Conservation (phyloP, 2,329 filamentous ascomycete species). For the Cladosporium sp. region DNA sequence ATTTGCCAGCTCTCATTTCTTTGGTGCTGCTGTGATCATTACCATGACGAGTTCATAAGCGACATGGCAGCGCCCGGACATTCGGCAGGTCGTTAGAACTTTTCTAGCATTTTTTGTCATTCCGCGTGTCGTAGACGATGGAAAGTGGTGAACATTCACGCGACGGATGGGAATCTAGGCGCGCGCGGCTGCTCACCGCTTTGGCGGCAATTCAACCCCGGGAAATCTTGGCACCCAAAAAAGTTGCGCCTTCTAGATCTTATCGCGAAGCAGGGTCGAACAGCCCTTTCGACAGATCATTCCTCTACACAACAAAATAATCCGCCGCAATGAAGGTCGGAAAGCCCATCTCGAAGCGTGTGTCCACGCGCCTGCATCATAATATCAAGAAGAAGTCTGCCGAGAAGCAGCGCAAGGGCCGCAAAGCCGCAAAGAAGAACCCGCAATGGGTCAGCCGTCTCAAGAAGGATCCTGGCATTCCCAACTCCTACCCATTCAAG, state of each 20-base stretch:
- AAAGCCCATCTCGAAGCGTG: constrained; percentile 89
- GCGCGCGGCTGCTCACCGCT: neutral
- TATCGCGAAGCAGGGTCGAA: neutral
- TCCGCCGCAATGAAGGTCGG: constrained; percentile 30
- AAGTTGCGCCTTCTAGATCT: constrained; percentile 6
- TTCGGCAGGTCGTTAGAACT: no score
- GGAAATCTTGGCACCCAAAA: constrained; percentile 4
- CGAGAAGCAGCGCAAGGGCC: constrained; percentile 84
- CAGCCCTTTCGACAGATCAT: neutral
- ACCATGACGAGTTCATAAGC: no score
- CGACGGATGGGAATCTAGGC: no score
- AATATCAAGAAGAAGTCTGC: constrained; percentile 92
- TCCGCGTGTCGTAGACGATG: no score
- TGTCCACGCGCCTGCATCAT: constrained; percentile 80
- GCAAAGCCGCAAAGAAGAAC: constrained; percentile 90
- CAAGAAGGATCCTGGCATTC: constrained; percentile 97
- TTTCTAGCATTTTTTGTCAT: no score
- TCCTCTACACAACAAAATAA: neutral
- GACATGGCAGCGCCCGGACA: no score
- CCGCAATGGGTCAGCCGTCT: constrained; percentile 92
- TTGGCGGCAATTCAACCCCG: neutral
- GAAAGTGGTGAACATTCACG: no score
- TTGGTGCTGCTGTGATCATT: no score
- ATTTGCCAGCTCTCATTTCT: no score
- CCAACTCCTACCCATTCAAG: constrained; percentile 96